Evolutionary conservation across 306 rosid genomes (phyloP), one percentile per base, ranked within the genome.

Genomic region (Cucumis melo): DNA sequence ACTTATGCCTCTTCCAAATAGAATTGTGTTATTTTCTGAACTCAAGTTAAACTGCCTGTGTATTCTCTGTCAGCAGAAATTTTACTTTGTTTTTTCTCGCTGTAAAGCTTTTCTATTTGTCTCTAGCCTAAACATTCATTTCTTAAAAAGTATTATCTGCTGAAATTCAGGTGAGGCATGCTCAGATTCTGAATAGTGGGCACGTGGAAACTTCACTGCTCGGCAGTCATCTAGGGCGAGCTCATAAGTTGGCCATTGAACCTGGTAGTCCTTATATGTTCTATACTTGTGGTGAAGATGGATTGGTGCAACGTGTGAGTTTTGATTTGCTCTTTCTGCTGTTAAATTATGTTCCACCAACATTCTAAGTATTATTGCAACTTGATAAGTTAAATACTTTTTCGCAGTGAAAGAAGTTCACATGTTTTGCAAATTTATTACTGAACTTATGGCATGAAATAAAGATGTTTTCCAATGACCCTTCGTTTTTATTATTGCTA

Each of bases 211-310:
- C 87, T 63, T 81, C 83, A 59, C 46, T 83, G 57, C 84, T 94
- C 64, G 92, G 77, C 63, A 87, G 44, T 75, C 99, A 94, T 87
- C 82, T 75, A 39, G 95, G 93, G 76, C 86, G 92, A 34, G 97
- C 91, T 78, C 99, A 94, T 88, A 94, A 92, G 84, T 80, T 94
- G 86, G 97, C 99, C 57, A 85, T 94, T 73, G 99, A 92, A 73
- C 97, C 99, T 42, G 97, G 99, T 77, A 94, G 99, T 84, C 90
- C 97, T 57, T 88, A 94, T 84, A 89, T 89, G 53, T 92, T 94
- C 78, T 94, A 85, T 74, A 87, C 93, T 29, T 94, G 99, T 10
- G 99, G 97, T 81, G 99, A 94, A 87, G 99, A 94, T 89, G 99
- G 97, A 78, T 44, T 87, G 58, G 97, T 94, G 58, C 96, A 92